These are phyloP conservation scores for Candida awuae DNA, from an alignment of 805 yeast species.

Conservation along the genomic window DNA sequence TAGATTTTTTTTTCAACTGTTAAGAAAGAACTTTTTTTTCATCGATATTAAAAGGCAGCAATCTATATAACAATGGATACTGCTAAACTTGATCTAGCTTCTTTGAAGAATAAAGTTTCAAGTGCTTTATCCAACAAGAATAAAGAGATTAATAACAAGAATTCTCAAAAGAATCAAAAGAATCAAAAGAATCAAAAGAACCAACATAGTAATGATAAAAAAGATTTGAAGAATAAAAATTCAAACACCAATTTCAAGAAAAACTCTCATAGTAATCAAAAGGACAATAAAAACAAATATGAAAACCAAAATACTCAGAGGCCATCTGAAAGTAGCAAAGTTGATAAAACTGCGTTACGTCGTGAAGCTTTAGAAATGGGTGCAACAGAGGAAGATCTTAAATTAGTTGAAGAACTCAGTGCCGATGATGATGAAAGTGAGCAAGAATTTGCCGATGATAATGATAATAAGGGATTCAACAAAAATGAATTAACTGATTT, in stretches of 20 bases:
- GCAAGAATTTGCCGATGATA: conserved; percentile 42
- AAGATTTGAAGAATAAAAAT: conserved; percentile 6
- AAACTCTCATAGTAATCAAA: too few species aligned
- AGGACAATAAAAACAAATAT: neutral
- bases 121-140: conserved; percentile 36
- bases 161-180: conserved; percentile 17
- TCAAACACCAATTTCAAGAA: too few species aligned
- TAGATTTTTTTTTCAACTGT: neutral
- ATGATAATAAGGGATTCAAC: conserved; percentile 36
- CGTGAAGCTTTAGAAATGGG: conserved; percentile 76
- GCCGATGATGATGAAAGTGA: conserved; percentile 41
- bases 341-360: conserved; percentile 31
- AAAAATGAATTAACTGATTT: conserved; percentile 47
- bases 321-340: conserved; percentile 10
- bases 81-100: conserved; percentile 39
- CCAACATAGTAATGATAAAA: conserved; percentile 4
- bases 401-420: conserved; percentile 47
- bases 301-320: too few species aligned
- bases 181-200: conserved; percentile 10
- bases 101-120: conserved; percentile 58
- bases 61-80: conserved; percentile 42
- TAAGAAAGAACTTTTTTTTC: neutral
- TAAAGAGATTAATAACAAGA: conserved; percentile 17
- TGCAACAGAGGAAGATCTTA: conserved; percentile 77
- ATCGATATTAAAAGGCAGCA: too few species aligned